Percentiles rank a stretch among this genome's conserved stretches.
Conservation (phyloP, 2,329 filamentous ascomycete species). For the Exophiala spinifera region DNA sequence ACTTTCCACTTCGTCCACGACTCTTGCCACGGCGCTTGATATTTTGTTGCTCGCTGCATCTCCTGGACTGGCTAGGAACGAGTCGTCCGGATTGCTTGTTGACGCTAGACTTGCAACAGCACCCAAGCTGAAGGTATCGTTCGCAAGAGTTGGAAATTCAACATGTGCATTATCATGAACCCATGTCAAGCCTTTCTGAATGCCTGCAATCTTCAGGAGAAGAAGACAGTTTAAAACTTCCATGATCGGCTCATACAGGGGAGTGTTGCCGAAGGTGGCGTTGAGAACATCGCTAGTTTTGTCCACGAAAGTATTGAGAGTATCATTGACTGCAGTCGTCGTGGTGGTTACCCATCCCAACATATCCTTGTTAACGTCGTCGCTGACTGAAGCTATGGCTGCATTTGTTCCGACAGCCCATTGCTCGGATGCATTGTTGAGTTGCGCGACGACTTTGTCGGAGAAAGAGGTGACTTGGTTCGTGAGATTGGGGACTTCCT, state of each 20-base stretch:
- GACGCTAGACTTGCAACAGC: constrained; percentile 57
- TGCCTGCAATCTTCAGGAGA: constrained; percentile 75
- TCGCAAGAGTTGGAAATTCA: constrained; percentile 71
- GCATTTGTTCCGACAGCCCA: constrained; percentile 77
- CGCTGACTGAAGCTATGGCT: constrained; percentile 62
- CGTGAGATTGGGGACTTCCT: constrained; percentile 72
- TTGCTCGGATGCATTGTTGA: constrained; percentile 68
- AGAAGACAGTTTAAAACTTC: constrained; percentile 85
- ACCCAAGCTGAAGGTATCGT: constrained; percentile 79
- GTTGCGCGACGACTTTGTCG: constrained; percentile 67
- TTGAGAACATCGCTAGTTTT: constrained; percentile 73
- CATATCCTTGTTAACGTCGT: constrained; percentile 77
- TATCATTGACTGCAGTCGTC: constrained; percentile 78
- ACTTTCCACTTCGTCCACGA: constrained; percentile 64
- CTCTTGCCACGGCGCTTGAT: constrained; percentile 67
- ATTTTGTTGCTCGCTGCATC: constrained; percentile 76
- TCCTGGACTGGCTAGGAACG: constrained; percentile 76
- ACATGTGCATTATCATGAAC: constrained; percentile 83
- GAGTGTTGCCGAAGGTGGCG: constrained; percentile 74
- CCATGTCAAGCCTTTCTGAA: constrained; percentile 91
- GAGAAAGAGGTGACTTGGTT: constrained; percentile 75
- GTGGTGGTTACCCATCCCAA: constrained; percentile 84
- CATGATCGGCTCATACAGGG: constrained; percentile 73
- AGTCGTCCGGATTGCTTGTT: constrained; percentile 52
- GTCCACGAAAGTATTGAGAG: constrained; percentile 76